Evolutionary conservation across 805 yeast species (phyloP).

Genomic region (Scheffersomyces ergatensis): DNA sequence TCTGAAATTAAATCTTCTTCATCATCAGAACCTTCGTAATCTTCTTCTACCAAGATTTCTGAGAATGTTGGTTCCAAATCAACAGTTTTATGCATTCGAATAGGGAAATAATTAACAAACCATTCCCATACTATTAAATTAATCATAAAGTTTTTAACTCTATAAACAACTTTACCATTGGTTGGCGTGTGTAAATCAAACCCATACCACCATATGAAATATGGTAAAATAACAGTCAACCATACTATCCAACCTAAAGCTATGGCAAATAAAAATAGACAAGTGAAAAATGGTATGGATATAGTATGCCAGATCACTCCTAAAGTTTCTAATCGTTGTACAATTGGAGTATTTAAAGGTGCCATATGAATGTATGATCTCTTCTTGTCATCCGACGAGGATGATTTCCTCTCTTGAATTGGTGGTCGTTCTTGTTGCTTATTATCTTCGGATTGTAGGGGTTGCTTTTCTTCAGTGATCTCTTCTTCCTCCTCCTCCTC

Average conservation of each 20-base stretch:
- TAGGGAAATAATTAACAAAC: conserved; percentile 80
- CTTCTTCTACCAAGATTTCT: conserved; percentile 24
- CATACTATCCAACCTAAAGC: conserved; percentile 59
- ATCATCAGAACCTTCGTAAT: conserved; percentile 23
- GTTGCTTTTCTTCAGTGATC: no score
- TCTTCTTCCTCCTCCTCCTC: no score
- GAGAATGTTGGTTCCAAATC: conserved; percentile 75
- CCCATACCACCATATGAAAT: conserved; percentile 51
- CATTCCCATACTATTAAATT: conserved; percentile 61
- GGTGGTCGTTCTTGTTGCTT: no score
- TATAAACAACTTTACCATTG: conserved; percentile 63
- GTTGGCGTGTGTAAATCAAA: conserved; percentile 68
- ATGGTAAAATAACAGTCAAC: conserved; percentile 62
- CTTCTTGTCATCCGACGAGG: no score
- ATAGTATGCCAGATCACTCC: conserved; percentile 73
- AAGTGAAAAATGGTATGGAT: conserved; percentile 58
- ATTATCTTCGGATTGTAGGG: no score
- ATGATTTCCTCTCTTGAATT: no score
- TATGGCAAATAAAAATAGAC: conserved; percentile 50
- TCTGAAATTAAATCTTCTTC: conserved; percentile 44
- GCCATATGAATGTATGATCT: conserved; percentile 38
- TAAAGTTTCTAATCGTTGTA: conserved; percentile 62
- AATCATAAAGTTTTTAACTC: conserved; percentile 59
- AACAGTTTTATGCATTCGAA: conserved; percentile 61
- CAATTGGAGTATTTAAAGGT: conserved; percentile 54